phyloP scores from a whole-genome alignment of 2,329 filamentous ascomycete genomes.

The Cladosporium sp. region DNA sequence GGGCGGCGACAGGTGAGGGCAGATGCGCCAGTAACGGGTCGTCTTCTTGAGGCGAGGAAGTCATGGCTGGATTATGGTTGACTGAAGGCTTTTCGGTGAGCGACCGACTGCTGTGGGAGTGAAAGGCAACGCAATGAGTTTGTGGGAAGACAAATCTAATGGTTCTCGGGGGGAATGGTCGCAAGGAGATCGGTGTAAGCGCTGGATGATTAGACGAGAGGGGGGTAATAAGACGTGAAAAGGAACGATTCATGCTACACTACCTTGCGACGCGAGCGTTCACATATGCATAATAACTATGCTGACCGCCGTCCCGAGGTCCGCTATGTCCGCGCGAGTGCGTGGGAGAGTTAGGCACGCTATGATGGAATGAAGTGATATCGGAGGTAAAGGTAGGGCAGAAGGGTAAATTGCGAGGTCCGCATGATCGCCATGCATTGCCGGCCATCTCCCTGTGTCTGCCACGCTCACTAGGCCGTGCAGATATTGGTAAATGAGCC shows the following conservation, averaged over 20 bases:
- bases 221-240: conserved; percentile 8
- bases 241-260: conserved; percentile 3
- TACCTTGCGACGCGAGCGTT: neutral
- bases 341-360: neutral
- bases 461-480: too few relatives aligned
- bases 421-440: neutral
- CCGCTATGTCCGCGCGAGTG: neutral
- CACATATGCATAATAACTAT: neutral
- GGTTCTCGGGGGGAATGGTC: neutral
- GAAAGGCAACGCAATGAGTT: neutral
- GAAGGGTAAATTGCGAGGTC: neutral
- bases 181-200: neutral
- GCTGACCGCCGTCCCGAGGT: neutral
- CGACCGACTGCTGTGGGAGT: neutral
- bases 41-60: neutral
- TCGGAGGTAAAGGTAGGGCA: neutral
- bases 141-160: neutral
- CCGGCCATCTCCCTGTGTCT: neutral
- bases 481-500: too few relatives aligned
- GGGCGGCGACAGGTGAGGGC: conserved; percentile 15
- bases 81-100: neutral
- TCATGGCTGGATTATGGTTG: neutral
- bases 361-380: neutral
- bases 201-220: neutral
- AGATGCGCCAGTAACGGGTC: conserved; percentile 7